Percentiles rank a stretch among this genome's conserved stretches.
These are phyloP conservation scores for Fragaria vesca DNA, from an alignment of 306 rosid genomes.

Conservation along the genomic window DNA sequence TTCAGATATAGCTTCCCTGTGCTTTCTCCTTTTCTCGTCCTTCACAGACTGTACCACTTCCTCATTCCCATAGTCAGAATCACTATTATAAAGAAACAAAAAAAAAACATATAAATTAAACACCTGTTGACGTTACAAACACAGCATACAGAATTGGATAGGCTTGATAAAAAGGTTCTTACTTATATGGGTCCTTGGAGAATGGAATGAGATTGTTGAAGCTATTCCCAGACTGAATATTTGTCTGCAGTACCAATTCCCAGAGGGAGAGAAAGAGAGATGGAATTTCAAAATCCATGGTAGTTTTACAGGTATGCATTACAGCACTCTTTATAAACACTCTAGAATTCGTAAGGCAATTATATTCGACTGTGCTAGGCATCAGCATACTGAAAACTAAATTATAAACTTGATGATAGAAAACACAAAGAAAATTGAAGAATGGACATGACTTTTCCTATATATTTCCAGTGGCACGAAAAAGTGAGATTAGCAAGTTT, in stretches of 20 bases:
- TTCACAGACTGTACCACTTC: slow-evolving; percentile 48
- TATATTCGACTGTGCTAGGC: not conserved
- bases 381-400: not conserved
- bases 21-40: slow-evolving; percentile 75
- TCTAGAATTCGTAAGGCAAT: not conserved
- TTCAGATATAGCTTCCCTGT: slow-evolving; percentile 80
- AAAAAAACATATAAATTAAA: slow-evolving; percentile 13
- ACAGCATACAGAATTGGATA: slow-evolving; percentile 11
- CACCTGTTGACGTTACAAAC: slow-evolving; percentile 16
- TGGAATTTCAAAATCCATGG: slow-evolving; percentile 1
- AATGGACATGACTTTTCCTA: not conserved
- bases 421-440: not conserved
- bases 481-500: not conserved
- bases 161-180: slow-evolving; percentile 31
- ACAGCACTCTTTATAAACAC: not conserved
- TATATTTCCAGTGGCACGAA: not conserved
- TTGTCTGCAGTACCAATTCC: slow-evolving; percentile 46
- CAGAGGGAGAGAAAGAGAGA: slow-evolving; percentile 16
- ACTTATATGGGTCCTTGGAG: slow-evolving; percentile 76
- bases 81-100: slow-evolving; percentile 40
- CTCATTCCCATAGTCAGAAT: slow-evolving; percentile 57
- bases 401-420: not conserved
- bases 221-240: slow-evolving; percentile 76
- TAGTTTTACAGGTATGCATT: not conserved
- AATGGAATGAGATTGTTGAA: slow-evolving; percentile 71